These are phyloP conservation scores for Lepidopterella palustris DNA, from an alignment of 495 filamentous ascomycete genomes.

Conservation along the genomic window DNA sequence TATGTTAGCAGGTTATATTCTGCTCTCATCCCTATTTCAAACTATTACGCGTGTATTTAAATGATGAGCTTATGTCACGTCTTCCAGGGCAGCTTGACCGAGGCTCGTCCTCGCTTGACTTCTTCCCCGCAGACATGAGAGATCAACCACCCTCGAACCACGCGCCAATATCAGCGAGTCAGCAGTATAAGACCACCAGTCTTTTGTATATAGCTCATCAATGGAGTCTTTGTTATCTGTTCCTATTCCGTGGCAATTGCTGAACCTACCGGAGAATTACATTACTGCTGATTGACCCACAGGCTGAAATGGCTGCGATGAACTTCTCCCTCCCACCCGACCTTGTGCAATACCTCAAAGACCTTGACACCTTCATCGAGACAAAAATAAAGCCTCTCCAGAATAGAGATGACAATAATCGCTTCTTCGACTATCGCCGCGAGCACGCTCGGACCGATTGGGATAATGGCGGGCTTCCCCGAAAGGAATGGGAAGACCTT, in stretches of 20 bases:
- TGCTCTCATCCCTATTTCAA: no score
- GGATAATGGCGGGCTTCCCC: constrained; percentile 48
- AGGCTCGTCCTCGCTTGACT: background rate
- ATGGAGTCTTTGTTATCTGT: no score
- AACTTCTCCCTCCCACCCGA: constrained; percentile 50
- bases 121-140: background rate
- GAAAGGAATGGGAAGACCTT: constrained; percentile 50
- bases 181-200: background rate
- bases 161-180: background rate
- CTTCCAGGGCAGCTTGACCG: no score
- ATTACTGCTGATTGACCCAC: background rate
- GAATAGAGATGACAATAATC: constrained; percentile 46
- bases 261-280: no score
- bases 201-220: background rate
- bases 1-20: no score
- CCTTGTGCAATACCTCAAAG: constrained; percentile 41
- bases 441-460: constrained; percentile 53
- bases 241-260: no score
- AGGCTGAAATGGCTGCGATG: constrained; percentile 34
- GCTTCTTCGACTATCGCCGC: constrained; percentile 57
- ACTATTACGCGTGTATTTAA: no score
- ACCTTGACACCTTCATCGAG: constrained; percentile 51
- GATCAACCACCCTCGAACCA: background rate
- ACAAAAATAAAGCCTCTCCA: constrained; percentile 47
- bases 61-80: no score